phyloP scores from a whole-genome alignment of 306 rosid species.

The Mimosa pudica region DNA sequence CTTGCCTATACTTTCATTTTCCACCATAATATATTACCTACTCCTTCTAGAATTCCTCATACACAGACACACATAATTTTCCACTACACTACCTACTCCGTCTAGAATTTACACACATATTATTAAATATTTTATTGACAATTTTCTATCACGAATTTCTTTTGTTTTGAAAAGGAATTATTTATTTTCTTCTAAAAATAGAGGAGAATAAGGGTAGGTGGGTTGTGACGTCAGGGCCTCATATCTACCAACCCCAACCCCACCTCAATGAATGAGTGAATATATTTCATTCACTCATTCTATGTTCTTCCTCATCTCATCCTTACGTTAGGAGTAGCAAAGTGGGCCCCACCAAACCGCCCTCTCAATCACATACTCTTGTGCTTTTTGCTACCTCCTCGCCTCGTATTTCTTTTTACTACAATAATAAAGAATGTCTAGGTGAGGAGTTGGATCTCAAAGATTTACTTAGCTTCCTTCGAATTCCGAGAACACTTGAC shows the following conservation, averaged over 20 bases:
- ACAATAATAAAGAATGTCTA: too few species aligned
- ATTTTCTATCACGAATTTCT: background rate
- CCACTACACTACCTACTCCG: too few species aligned
- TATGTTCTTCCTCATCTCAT: background rate
- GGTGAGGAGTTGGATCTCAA: too few species aligned
- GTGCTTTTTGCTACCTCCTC: background rate
- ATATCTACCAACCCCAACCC: background rate
- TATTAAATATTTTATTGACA: too few species aligned
- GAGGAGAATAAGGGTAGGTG: background rate
- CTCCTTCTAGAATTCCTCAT: background rate
- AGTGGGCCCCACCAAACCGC: slow-evolving; percentile 41
- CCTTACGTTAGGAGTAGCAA: background rate
- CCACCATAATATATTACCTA: background rate
- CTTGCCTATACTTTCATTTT: background rate
- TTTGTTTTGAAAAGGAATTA: background rate
- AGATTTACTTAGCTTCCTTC: too few species aligned
- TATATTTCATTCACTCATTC: background rate
- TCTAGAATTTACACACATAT: too few species aligned
- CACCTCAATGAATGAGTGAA: background rate
- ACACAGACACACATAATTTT: too few species aligned
- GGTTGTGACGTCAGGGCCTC: background rate
- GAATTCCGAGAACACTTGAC: too few species aligned
- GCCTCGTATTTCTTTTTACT: too few species aligned
- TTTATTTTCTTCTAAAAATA: too few species aligned
- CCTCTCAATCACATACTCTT: background rate